Conservation (phyloP, 2,329 filamentous ascomycete genomes). For the Neonectria faginata region DNA sequence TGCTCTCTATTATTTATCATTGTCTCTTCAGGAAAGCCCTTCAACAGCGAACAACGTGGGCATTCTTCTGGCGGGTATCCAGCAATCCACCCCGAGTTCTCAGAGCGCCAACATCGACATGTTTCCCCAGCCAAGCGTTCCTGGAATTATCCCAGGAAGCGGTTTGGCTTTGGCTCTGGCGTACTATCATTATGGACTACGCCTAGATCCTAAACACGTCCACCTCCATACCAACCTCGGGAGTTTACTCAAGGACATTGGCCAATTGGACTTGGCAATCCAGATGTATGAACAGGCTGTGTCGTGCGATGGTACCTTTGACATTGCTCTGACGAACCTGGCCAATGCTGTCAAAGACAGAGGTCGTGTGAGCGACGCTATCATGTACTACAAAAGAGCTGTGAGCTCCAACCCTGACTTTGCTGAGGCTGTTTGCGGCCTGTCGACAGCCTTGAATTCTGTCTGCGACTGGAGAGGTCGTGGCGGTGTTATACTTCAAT, state of each 20-base stretch:
- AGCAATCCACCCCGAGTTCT: slow-evolving; percentile 66
- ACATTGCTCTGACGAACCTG: slow-evolving; percentile 95
- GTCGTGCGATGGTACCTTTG: slow-evolving; percentile 90
- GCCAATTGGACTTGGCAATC: slow-evolving; percentile 90
- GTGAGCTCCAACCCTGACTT: slow-evolving; percentile 95
- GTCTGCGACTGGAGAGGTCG: slow-evolving; percentile 95
- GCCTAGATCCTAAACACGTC: slow-evolving; percentile 88
- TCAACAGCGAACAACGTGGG: slow-evolving; percentile 99
- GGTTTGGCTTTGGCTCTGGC: slow-evolving; percentile 88
- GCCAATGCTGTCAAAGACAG: slow-evolving; percentile 99
- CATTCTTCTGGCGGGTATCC: slow-evolving; percentile 94
- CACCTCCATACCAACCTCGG: slow-evolving; percentile 97
- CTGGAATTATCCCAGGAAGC: slow-evolving; percentile 86
- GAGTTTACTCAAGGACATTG: slow-evolving; percentile 95
- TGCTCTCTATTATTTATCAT: slow-evolving; percentile 92
- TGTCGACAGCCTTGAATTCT: slow-evolving; percentile 94
- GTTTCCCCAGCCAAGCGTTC: slow-evolving; percentile 62
- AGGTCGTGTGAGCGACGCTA: slow-evolving; percentile 90
- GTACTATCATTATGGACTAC: slow-evolving; percentile 95
- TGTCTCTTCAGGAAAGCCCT: slow-evolving; percentile 94
- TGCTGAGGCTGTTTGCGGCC: slow-evolving; percentile 94
- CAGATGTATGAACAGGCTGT: slow-evolving; percentile 98
- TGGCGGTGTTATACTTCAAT: slow-evolving; percentile 83
- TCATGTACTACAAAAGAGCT: slow-evolving; percentile 89
- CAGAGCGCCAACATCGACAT: slow-evolving; percentile 26